Conservation (phyloP, 345 rosid genomes). For the Murraya paniculata region DNA sequence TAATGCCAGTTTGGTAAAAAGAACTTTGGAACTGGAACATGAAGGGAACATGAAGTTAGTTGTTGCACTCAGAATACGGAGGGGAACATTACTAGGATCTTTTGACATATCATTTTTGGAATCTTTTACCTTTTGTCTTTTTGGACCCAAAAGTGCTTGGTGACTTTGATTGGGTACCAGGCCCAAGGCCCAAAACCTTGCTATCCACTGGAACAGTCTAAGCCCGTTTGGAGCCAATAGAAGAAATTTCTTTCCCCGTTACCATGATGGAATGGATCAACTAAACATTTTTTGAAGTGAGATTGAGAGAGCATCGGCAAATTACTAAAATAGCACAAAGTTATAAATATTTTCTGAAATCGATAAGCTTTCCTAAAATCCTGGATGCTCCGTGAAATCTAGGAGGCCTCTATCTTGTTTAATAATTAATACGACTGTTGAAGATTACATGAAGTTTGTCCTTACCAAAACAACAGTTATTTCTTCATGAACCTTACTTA, state of each 20-base stretch:
- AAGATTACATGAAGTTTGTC: too few species aligned
- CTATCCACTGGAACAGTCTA: neutral
- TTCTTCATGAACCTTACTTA: too few species aligned
- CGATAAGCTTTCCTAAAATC: too few species aligned
- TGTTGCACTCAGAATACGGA: neutral
- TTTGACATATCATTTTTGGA: neutral
- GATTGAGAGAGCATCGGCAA: neutral
- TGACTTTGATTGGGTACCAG: neutral
- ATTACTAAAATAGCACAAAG: neutral
- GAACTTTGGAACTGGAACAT: neutral
- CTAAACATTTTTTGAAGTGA: too few species aligned
- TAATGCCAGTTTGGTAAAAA: neutral
- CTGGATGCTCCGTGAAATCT: too few species aligned
- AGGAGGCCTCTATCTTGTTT: too few species aligned
- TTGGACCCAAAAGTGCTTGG: neutral
- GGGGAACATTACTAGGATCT: slow-evolving; percentile 21
- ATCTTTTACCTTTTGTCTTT: neutral
- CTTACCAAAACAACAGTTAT: too few species aligned
- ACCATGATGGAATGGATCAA: too few species aligned
- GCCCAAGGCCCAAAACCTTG: neutral
- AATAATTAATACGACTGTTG: too few species aligned
- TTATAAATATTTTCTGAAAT: neutral
- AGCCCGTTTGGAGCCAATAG: neutral
- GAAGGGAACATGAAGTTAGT: neutral
- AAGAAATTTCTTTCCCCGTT: neutral